Conservation (phyloP, 2,329 filamentous ascomycete genomes). For the Ambrosiella beaveri region DNA sequence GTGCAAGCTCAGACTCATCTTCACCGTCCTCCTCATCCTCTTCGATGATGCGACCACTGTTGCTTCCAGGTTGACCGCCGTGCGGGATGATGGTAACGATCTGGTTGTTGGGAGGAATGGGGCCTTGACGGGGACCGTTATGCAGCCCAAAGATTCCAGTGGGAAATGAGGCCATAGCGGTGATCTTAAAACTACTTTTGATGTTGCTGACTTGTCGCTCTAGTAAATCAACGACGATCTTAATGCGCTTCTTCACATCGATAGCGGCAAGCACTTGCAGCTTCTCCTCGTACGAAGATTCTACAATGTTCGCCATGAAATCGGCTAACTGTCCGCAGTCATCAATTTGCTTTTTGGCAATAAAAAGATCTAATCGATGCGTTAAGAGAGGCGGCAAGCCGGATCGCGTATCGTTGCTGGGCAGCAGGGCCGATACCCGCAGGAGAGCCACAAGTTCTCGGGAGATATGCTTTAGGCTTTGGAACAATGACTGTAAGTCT, state of each 20-base stretch:
- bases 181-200: slow-evolving; percentile 75
- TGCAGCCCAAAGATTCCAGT: slow-evolving; percentile 33
- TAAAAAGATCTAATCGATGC: slow-evolving; percentile 71
- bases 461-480: slow-evolving; percentile 66
- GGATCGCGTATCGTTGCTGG: slow-evolving; percentile 45
- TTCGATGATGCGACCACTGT: slow-evolving; percentile 20
- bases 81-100: slow-evolving; percentile 20
- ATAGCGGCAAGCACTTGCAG: slow-evolving; percentile 69
- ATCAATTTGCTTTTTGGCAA: slow-evolving; percentile 60
- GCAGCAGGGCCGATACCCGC: slow-evolving; percentile 68
- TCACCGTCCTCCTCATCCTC: slow-evolving; percentile 58
- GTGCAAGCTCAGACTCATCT: slow-evolving; percentile 76
- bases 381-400: slow-evolving; percentile 70
- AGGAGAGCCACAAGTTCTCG: slow-evolving; percentile 74
- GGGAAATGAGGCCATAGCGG: slow-evolving; percentile 52
- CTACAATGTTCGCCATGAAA: slow-evolving; percentile 89
- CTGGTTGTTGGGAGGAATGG: slow-evolving; percentile 18
- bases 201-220: slow-evolving; percentile 67
- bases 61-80: not conserved
- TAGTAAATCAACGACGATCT: slow-evolving; percentile 68
- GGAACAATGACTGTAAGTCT: slow-evolving; percentile 54
- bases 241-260: slow-evolving; percentile 59
- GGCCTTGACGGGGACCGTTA: slow-evolving; percentile 17
- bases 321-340: slow-evolving; percentile 81
- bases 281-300: slow-evolving; percentile 80